Evolutionary conservation across 306 rosid species (phyloP), one percentile per base, ranked within the genome.

Genomic region (Canavalia gladiata): DNA sequence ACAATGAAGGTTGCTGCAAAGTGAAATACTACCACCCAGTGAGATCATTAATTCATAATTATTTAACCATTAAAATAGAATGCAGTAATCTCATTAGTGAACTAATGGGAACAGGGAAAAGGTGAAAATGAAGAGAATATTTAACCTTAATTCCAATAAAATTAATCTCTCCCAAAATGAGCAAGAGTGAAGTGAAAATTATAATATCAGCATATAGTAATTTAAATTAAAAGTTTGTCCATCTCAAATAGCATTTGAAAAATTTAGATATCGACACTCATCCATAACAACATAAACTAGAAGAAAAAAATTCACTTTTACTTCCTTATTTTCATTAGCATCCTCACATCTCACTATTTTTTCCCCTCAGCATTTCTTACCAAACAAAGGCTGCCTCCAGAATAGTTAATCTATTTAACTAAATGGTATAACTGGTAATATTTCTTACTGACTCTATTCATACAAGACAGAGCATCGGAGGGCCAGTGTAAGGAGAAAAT

Each of bases 1-100:
- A 80, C 89, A 93, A 78, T 34, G 97, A 79, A 62, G 90, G 84
- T 18, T 74, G 78, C 99, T 96, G 90, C 77, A 68, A 80, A 76
- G 84, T 47, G 73, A 60, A 67, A 84, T 62, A 65, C 46, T 57
- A 71, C 70, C 64, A 73, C 12, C 50, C 79, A 52, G 45, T 77
- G 68, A 87, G 72, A 77, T 77, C 68, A 34, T 52, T 46, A 46
- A n/a, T 60, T 18, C 25, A 18, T 18, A 18, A 37, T 37, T 58
- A 33, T 72, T 64, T 59, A 50, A 76, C 47, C 4, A 71, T 46
- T 25, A 71, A 59, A 83, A 63, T 33, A 56, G 12, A 74, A 12
- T 29, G 74, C 1, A 7, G 72, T 50, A 35, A 37, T 47, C 74
- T 71, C 55, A 45, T 43, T 47, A 46, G 47, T 7, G 28, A 43